These are phyloP conservation scores for Tolypocladium sp. DNA, from an alignment of 2,329 filamentous ascomycete species.

Conservation along the genomic window DNA sequence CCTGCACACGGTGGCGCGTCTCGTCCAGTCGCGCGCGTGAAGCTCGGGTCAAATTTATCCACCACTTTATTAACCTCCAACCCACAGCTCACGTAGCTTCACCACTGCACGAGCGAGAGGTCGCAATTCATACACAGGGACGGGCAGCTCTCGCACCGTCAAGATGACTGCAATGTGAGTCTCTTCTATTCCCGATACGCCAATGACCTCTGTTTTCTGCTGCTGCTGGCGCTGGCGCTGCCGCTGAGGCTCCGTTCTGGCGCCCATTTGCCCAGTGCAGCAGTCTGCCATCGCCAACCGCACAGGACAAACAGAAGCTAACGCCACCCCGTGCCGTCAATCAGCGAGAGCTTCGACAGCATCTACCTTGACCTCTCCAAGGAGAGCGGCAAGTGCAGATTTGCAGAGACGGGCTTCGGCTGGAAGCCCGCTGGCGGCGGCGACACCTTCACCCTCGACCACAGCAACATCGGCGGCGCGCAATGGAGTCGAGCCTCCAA, in stretches of 20 bases:
- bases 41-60: not conserved
- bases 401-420: conserved; percentile 87
- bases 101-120: not conserved
- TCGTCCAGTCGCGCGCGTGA: not conserved
- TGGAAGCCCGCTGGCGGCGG: conserved; percentile 87
- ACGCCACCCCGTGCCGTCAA: not conserved
- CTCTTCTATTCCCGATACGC: not conserved
- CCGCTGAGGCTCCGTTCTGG: not conserved
- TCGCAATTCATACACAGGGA: not conserved
- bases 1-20: not conserved
- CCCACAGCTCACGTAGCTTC: not conserved
- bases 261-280: not conserved
- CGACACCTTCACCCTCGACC: conserved; percentile 89
- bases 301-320: not conserved
- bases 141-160: conserved; percentile 1
- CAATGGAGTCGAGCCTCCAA: conserved; percentile 93
- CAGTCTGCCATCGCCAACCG: not conserved
- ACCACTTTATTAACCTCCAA: not conserved
- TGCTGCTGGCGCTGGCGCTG: no score
- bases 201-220: not conserved
- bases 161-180: conserved; percentile 31
- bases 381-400: conserved; percentile 84
- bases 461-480: conserved; percentile 72
- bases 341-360: conserved; percentile 86
- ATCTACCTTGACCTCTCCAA: conserved; percentile 95